Base-by-base conservation (phyloP, 306 rosid species). In the Rosa lucieae region DNA sequence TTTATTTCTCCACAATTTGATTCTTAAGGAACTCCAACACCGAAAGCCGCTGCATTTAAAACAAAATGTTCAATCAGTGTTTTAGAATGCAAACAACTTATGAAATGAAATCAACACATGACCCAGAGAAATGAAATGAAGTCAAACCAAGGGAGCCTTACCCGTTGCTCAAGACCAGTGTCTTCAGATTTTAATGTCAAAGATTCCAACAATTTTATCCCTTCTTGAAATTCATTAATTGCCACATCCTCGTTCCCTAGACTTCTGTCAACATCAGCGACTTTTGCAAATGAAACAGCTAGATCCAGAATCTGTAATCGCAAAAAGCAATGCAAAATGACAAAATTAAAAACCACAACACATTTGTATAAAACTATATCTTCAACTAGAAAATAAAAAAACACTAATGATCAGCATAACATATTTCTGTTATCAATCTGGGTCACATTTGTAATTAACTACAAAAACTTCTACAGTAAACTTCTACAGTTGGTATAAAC, bases 271-370 rank as follows among this genome's bases (percentile, higher is more conserved):
- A 86, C 97, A 79, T 94, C 97, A 1, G 99, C 97, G 35, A 92
- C 97, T 88, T 94, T 92, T 63, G 99, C 97, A 15, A 94, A 97
- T 63, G 97, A 94, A 77, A 92, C 92, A 35, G 97, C 92, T 75
- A 92, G 87, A 84, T 94, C 97, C 78, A 94, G 83, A 59, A 89
- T 85, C 99, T 94, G 89, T 53, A 78, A 81, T 69, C 12, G 17
- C 43, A 73, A 51, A 29, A 81, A 83, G 78, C 70, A 23, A 69
- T 20, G 21, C 77, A 69, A 6, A 52, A 75, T 65, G 51, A 78
- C 76, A 46, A 46, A 68, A 39, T 79, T 39, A 72, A 68, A 56
- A 93, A 79, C 59, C 56, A 76, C 44, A 75, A 37, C 10, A 72
- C 47, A 29, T 32, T 15, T 63, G 56, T 23, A 23, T n/a, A 5